Evolutionary conservation across 768 basidiomycete genomes (phyloP).

Genomic region (Mycena rosella): DNA sequence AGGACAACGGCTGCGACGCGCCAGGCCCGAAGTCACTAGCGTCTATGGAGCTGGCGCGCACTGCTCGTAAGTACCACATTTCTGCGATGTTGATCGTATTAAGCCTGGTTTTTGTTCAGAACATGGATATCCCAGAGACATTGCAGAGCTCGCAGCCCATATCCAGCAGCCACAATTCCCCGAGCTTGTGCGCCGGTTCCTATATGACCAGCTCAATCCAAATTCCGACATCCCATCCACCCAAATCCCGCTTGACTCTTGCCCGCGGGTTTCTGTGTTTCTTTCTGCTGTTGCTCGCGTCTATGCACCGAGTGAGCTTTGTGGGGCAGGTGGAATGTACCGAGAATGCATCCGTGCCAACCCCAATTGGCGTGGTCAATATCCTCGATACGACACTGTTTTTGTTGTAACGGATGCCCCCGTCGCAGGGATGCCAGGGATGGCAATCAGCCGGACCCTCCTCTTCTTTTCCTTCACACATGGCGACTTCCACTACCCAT

Average conservation of each 20-base stretch:
- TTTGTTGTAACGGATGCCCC: constrained; percentile 1
- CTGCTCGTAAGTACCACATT: background rate
- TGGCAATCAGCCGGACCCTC: background rate
- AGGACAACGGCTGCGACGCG: background rate
- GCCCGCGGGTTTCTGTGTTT: constrained; percentile 32
- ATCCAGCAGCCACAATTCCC: constrained; percentile 34
- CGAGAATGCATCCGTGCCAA: constrained; percentile 7
- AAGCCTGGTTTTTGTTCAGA: too few species aligned
- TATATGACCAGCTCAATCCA: constrained; percentile 27
- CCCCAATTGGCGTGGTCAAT: constrained; percentile 4
- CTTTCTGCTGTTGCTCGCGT: constrained; percentile 40
- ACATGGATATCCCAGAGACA: constrained; percentile 19
- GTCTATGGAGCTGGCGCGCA: background rate
- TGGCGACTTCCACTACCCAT: constrained; percentile 32
- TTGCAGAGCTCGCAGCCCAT: constrained; percentile 28
- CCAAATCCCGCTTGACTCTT: constrained; percentile 22
- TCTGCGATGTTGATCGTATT: background rate
- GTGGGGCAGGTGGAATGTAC: constrained; percentile 33
- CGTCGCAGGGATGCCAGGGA: background rate
- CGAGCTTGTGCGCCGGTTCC: constrained; percentile 32
- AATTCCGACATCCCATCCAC: constrained; percentile 6
- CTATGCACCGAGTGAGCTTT: constrained; percentile 45
- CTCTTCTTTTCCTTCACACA: constrained; percentile 31
- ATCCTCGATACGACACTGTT: constrained; percentile 12
- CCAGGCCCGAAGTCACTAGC: background rate